Conservation (phyloP, 257 asterid genomes). For the Solanum peruvianum region DNA sequence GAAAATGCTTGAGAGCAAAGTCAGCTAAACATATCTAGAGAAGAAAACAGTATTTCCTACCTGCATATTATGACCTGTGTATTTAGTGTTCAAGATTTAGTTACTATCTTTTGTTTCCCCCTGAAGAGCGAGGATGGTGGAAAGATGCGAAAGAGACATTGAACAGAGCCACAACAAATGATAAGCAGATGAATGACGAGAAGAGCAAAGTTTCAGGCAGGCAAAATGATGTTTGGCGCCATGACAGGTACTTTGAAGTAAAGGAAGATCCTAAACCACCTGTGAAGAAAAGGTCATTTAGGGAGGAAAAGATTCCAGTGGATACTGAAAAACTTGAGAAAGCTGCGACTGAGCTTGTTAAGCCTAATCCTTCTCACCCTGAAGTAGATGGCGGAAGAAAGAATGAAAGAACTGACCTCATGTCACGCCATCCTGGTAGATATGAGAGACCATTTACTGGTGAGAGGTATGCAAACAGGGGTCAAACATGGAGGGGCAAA, state of each 20-base stretch:
- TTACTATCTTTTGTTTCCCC: neutral
- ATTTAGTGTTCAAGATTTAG: neutral
- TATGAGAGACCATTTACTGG: constrained; percentile 32
- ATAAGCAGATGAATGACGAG: constrained; percentile 30
- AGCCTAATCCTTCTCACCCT: constrained; percentile 19
- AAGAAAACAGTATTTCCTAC: neutral
- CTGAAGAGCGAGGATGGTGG: constrained; percentile 70
- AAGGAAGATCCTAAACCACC: constrained; percentile 48
- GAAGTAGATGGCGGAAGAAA: constrained; percentile 23
- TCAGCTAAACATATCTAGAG: neutral
- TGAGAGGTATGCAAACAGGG: constrained; percentile 29
- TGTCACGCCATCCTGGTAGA: constrained; percentile 23
- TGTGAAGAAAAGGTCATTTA: constrained; percentile 52
- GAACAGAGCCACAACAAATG: constrained; percentile 19
- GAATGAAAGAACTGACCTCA: constrained; percentile 25
- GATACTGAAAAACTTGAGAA: constrained; percentile 34
- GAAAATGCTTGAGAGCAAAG: neutral
- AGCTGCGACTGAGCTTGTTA: constrained; percentile 17
- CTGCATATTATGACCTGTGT: neutral
- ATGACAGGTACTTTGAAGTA: constrained; percentile 58
- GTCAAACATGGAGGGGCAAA: constrained; percentile 35
- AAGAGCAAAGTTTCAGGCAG: constrained; percentile 31
- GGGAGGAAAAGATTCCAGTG: constrained; percentile 54
- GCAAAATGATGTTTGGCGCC: constrained; percentile 45
- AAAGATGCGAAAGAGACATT: constrained; percentile 41